Base-by-base conservation (phyloP, 2,329 filamentous ascomycete genomes). In the Sporothrix dimorphospora region DNA sequence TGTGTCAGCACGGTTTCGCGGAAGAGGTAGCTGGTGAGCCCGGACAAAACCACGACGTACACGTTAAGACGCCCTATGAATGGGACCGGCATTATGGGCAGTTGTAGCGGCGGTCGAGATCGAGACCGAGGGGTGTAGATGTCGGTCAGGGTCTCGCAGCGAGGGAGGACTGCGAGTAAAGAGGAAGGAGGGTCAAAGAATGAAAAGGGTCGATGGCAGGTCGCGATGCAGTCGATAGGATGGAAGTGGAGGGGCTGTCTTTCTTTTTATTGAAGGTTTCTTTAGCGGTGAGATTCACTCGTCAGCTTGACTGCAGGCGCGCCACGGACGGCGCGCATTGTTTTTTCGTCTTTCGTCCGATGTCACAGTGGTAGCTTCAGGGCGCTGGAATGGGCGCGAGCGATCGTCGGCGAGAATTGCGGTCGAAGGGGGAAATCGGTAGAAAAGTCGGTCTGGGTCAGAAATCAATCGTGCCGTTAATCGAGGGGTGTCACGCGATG, bases 1-100 rank as follows among this genome's bases (percentile, higher is more conserved):
- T 65, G 70, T 68, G 67, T 66, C 30, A 55, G 63, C 65, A 63
- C 66, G 68, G 65, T 67, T 63, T 57, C 57, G 61, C 42, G 59
- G 59, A 68, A 55, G 12, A 21, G 14, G 34, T 16, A 24, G 27
- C 2, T 51, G 3, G 24, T 11, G 30, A 61, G 9, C 7, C 11
- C 12, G 2, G 34, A 45, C 16, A 14, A 4, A 4, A 7, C n/a
- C 2, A 16, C 38, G 1, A 82, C 85, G 79, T 76, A 87, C 86
- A 84, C 81, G 77, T 85, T 84, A 71, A 87, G 81, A 75, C 85
- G 83, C 70, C 86, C 85, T 42, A 87, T 79, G 74, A 88, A 87
- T 9, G 85, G 85, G 67, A 87, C 81, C 67, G 85, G 81, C 86
- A 88, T 88, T 69, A 72, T 79, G 77, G 72, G 61, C 11, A 9